Conservation (phyloP, 805 yeast genomes). For the Kazachstania bromeliacearum region DNA sequence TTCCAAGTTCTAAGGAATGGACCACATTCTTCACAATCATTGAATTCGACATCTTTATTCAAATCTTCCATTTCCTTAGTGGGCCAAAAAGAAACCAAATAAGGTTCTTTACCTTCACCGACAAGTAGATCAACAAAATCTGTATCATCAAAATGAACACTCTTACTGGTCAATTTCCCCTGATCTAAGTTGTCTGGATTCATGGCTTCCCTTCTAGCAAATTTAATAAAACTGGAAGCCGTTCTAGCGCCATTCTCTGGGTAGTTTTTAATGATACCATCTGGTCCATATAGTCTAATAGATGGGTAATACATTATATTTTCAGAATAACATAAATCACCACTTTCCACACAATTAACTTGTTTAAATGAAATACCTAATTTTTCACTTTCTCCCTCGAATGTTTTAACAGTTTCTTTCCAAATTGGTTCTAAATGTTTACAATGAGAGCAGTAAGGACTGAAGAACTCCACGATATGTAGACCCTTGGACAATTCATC, state of each 20-base stretch:
- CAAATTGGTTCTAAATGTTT: constrained; percentile 70
- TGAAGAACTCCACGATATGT: constrained; percentile 77
- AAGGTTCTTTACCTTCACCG: constrained; percentile 42
- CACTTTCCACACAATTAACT: constrained; percentile 78
- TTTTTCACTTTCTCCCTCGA: constrained; percentile 36
- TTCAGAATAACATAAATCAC: constrained; percentile 73
- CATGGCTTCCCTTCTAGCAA: constrained; percentile 44
- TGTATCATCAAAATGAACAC: constrained; percentile 33
- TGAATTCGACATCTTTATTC: constrained; percentile 29
- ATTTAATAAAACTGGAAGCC: constrained; percentile 41
- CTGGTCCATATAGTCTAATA: constrained; percentile 59
- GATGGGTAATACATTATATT: constrained; percentile 59
- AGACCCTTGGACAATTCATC: constrained; percentile 40
- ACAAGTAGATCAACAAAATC: constrained; percentile 40
- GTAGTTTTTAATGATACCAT: constrained; percentile 37
- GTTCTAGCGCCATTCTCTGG: constrained; percentile 41
- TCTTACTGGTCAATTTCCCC: constrained; percentile 34
- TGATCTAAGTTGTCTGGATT: constrained; percentile 34
- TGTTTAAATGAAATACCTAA: constrained; percentile 50
- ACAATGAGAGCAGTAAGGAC: constrained; percentile 88
- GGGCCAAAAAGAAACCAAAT: constrained; percentile 61
- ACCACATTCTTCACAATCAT: constrained; percentile 40
- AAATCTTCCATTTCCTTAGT: constrained; percentile 34
- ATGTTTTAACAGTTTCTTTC: constrained; percentile 52
- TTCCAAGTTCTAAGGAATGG: constrained; percentile 52